Evolutionary conservation across 106 monocot species (phyloP).

Genomic region (Allium cepa): DNA sequence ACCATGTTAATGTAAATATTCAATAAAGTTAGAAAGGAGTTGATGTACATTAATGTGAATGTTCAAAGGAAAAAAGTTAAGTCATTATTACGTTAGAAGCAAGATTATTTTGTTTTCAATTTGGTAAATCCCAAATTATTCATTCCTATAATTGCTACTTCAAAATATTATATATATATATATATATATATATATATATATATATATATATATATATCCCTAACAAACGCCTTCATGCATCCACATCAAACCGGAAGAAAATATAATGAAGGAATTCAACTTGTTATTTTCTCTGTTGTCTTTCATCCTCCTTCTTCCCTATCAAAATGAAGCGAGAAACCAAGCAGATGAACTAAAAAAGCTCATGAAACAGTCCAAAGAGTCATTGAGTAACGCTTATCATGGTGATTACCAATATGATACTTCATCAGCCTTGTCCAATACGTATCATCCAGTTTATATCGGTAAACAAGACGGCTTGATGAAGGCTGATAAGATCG

Average conservation of each 20-base stretch:
- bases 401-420: not conserved
- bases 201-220: too few species aligned
- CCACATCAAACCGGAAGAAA: not conserved
- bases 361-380: constrained; percentile 8
- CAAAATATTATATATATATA: too few species aligned
- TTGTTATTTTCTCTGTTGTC: not conserved
- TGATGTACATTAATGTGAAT: too few species aligned
- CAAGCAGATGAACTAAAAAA: constrained; percentile 14
- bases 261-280: not conserved
- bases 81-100: too few species aligned
- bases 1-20: too few species aligned
- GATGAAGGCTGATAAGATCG: constrained; percentile 29
- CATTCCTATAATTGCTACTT: not conserved
- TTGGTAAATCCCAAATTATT: not conserved
- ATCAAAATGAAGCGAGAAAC: not conserved
- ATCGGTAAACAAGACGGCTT: constrained; percentile 12
- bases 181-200: too few species aligned
- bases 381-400: not conserved
- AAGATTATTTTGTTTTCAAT: not conserved
- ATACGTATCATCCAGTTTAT: not conserved
- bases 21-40: too few species aligned
- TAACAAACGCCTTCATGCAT: too few species aligned
- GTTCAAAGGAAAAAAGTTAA: too few species aligned
- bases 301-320: not conserved
- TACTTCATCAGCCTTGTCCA: not conserved